Evolutionary conservation across 2,329 filamentous ascomycete genomes (phyloP).

Genomic region (Lachnellula suecica): DNA sequence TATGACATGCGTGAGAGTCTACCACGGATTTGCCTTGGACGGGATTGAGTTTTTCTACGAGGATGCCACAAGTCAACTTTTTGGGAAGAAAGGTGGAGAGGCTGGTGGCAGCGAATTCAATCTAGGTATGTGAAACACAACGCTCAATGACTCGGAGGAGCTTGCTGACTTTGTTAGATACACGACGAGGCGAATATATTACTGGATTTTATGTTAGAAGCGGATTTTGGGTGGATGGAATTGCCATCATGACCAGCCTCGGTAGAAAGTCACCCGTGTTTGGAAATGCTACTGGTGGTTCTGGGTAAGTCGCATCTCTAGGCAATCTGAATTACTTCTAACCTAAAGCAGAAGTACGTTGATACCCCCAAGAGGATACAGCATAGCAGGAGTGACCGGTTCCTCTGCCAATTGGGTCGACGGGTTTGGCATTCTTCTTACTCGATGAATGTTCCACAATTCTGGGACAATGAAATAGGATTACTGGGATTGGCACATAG

Average conservation of each 20-base stretch:
- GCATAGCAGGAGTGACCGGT: conserved; percentile 82
- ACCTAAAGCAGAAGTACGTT: conserved; percentile 68
- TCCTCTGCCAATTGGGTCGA: conserved; percentile 81
- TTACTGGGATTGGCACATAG: conserved; percentile 3
- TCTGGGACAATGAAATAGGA: background rate
- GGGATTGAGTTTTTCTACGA: conserved; percentile 94
- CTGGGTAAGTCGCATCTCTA: conserved; percentile 63
- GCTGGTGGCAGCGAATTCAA: conserved; percentile 71
- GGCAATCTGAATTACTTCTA: conserved; percentile 15
- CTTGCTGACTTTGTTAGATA: conserved; percentile 52
- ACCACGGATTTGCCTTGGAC: conserved; percentile 74
- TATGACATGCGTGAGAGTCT: conserved; percentile 72
- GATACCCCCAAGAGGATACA: conserved; percentile 86
- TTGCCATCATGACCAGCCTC: conserved; percentile 85
- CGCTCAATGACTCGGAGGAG: conserved; percentile 1
- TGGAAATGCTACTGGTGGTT: conserved; percentile 78
- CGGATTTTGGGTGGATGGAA: conserved; percentile 80
- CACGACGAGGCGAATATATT: conserved; percentile 80
- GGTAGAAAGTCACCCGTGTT: conserved; percentile 84
- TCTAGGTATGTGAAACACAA: conserved; percentile 61
- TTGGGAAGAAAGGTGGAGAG: conserved; percentile 78
- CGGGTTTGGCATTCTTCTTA: conserved; percentile 80
- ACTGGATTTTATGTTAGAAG: conserved; percentile 82
- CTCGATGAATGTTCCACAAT: conserved; percentile 47
- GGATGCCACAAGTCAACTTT: conserved; percentile 78